These are phyloP conservation scores for Trametes cubensis DNA, from an alignment of 768 basidiomycete species.

Conservation along the genomic window DNA sequence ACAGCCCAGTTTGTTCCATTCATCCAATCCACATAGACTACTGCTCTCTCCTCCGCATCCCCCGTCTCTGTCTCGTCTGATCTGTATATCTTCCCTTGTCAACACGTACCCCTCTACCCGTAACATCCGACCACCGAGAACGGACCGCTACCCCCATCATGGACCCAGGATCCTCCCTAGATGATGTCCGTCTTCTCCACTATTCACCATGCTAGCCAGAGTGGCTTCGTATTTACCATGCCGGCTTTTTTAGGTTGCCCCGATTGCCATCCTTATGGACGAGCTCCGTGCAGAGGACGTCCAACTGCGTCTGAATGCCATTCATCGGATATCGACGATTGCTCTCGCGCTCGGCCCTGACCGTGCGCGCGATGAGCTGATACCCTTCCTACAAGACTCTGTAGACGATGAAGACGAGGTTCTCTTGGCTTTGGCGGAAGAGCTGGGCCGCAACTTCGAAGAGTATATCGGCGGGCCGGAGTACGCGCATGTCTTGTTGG, in stretches of 20 bases:
- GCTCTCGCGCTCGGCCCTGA: slow-evolving; percentile 94
- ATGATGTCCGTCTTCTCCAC: slow-evolving; percentile 57
- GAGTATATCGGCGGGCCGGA: slow-evolving; percentile 93
- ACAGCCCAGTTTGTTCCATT: slow-evolving; percentile 20
- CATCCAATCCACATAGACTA: slow-evolving; percentile 8
- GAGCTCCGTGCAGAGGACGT: slow-evolving; percentile 98
- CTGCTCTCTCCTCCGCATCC: neutral
- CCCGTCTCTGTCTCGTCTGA: neutral
- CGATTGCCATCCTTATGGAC: slow-evolving; percentile 97
- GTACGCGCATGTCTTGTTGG: slow-evolving; percentile 84
- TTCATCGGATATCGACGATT: slow-evolving; percentile 97
- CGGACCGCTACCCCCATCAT: slow-evolving; percentile 41
- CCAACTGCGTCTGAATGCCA: slow-evolving; percentile 92
- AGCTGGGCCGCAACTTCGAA: slow-evolving; percentile 88
- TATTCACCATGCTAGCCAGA: neutral
- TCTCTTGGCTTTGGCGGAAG: slow-evolving; percentile 91
- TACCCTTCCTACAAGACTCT: slow-evolving; percentile 98
- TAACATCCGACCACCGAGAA: neutral
- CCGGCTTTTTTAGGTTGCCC: slow-evolving; percentile 65
- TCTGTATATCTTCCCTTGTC: neutral
- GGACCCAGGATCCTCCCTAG: slow-evolving; percentile 66
- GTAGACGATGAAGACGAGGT: slow-evolving; percentile 99
- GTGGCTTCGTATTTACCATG: neutral
- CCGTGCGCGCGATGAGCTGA: slow-evolving; percentile 92
- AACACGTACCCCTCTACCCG: no score